Evolutionary conservation across 208 protist species (phyloP).

Genomic region (Leishmania major): DNA sequence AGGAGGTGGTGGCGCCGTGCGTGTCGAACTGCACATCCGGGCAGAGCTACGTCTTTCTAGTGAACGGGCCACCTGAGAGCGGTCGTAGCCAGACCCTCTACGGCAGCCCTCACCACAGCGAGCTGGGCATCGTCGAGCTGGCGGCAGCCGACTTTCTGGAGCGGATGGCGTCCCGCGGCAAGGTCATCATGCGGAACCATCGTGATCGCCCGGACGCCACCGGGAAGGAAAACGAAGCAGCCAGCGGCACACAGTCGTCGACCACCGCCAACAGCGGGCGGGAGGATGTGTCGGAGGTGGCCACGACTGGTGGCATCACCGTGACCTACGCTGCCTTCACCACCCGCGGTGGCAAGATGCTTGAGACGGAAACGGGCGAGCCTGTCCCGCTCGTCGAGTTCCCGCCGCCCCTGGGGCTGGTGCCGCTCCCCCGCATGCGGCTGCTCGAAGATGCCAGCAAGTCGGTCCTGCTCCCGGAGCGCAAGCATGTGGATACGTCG

Average conservation of each 20-base stretch:
- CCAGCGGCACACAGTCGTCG: slow-evolving; percentile 8
- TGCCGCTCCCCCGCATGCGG: slow-evolving; percentile 74
- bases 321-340: slow-evolving; percentile 86
- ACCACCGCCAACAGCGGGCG: slow-evolving; percentile 3
- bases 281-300: slow-evolving; percentile 20
- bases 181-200: slow-evolving; percentile 37
- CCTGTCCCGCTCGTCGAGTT: slow-evolving; percentile 73
- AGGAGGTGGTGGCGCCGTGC: slow-evolving; percentile 81
- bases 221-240: slow-evolving; percentile 16
- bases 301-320: slow-evolving; percentile 43
- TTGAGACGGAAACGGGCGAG: slow-evolving; percentile 60
- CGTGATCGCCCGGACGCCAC: slow-evolving; percentile 25
- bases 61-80: slow-evolving; percentile 75
- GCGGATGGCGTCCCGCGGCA: slow-evolving; percentile 42
- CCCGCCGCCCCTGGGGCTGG: slow-evolving; percentile 71
- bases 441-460: slow-evolving; percentile 57
- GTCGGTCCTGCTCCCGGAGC: slow-evolving; percentile 68
- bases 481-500: slow-evolving; percentile 77
- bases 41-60: slow-evolving; percentile 86
- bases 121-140: slow-evolving; percentile 82
- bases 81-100: slow-evolving; percentile 89
- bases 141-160: slow-evolving; percentile 70
- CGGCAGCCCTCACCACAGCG: slow-evolving; percentile 80
- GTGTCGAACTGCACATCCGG: slow-evolving; percentile 76
- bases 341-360: slow-evolving; percentile 60